Base-by-base conservation (phyloP, 441 rosid genomes). In the Pelargonium citronellum region DNA sequence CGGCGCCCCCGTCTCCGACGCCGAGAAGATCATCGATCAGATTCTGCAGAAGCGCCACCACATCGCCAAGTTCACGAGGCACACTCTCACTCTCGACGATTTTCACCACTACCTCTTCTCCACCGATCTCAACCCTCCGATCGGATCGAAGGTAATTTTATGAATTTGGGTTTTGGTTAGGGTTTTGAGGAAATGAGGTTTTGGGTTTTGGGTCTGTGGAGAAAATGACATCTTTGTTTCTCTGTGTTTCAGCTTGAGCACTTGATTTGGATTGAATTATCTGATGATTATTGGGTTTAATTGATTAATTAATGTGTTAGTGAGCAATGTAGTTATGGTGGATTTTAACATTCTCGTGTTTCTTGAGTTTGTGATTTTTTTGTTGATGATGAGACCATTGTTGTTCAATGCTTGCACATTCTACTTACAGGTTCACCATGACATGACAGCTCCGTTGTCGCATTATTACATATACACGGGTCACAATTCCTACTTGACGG, bases 381-480 rank as follows among this genome's bases (percentile, higher is more conserved):
- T 12, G 68, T 41, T 55, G 24, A 22, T 27, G 30, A 46, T 70
- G 68, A 34, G 16, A 22, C 64, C 66, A 57, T 66, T 20, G 27
- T 65, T 72, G 55, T 11, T 64, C 27, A 67, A 37, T 55, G 39
- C 65, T 58, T 9, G 4, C 9, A 2, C 1, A 9, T 44, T 70
- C 27, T 69, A 13, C 17, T 51, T 69, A 53, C 87, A 92, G 93
- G 93, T 89, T 71, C 85, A 84, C 67, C 89, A 89, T 43, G 88
- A 86, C 74, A 90, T 92, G 96, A 77, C 58, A 17, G 81, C 84
- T 57, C 93, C 95, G 22, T 69, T 92, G 74, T 82, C 98, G 0
- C 96, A 92, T 82, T 90, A 90, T 78, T 89, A 79, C 84, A 67
- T 92, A 73, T 92, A 75, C 84, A 89, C 98, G 20, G 95, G 96